Percentiles rank a stretch among this genome's conserved stretches.
Evolutionary conservation across 345 rosid species (phyloP).

Genomic region (Cardamine resedifolia): DNA sequence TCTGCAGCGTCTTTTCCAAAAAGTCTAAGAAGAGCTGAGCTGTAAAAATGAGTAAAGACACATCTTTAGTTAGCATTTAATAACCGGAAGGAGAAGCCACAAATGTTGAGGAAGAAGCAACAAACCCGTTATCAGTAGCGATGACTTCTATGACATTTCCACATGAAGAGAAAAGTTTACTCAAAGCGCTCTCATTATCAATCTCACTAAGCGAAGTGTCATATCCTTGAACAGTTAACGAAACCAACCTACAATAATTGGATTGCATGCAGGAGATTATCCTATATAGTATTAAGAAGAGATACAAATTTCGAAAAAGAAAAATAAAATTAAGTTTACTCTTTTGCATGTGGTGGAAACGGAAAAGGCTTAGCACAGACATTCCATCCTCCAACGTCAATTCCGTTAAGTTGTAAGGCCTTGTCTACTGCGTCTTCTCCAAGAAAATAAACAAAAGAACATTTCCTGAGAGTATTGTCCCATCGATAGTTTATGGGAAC

Average conservation of each 20-base stretch:
- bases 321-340: neutral
- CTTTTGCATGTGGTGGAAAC: neutral
- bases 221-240: neutral
- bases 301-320: neutral
- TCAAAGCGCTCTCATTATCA: neutral
- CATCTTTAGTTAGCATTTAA: neutral
- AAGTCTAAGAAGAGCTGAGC: too few species aligned
- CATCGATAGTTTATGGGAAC: neutral
- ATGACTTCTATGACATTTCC: neutral
- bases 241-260: neutral
- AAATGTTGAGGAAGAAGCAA: neutral
- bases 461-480: neutral
- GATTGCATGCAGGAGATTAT: neutral
- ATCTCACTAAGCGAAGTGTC: neutral
- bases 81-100: neutral
- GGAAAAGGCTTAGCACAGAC: neutral
- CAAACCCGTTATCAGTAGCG: rapidly evolving
- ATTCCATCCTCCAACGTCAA: neutral
- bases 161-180: neutral
- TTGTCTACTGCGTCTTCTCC: neutral
- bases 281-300: neutral
- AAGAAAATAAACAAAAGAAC: neutral
- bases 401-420: neutral
- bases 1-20: too few species aligned
- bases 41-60: neutral